Percentiles rank a stretch among this genome's conserved stretches.
These are phyloP conservation scores for Apiospora malaysiana DNA, from an alignment of 2,329 filamentous ascomycete species.

Conservation along the genomic window DNA sequence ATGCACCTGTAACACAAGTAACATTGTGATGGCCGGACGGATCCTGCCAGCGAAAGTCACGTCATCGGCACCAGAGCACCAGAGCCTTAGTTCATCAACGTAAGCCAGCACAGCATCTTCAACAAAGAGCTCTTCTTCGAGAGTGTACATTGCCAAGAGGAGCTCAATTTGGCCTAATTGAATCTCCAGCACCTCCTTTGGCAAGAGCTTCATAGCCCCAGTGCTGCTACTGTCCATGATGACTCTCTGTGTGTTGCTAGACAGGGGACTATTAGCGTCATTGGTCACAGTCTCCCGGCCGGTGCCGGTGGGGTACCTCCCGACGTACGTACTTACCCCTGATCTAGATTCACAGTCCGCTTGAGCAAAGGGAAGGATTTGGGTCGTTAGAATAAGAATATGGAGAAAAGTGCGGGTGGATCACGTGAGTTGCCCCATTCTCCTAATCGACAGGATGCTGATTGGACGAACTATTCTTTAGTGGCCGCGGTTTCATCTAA, in stretches of 20 bases:
- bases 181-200: slow-evolving; percentile 51
- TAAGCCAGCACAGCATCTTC: slow-evolving; percentile 29
- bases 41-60: background rate
- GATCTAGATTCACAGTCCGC: background rate
- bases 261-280: background rate
- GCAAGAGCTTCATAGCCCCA: slow-evolving; percentile 33
- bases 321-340: background rate
- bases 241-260: background rate
- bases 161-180: slow-evolving; percentile 58
- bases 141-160: slow-evolving; percentile 57
- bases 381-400: background rate
- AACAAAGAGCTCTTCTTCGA: slow-evolving; percentile 41
- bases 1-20: slow-evolving; percentile 35
- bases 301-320: background rate
- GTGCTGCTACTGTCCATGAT: background rate
- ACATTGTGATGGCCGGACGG: slow-evolving; percentile 28
- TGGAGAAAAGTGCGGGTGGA: slow-evolving; percentile 1
- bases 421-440: slow-evolving; percentile 10
- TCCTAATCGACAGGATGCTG: background rate
- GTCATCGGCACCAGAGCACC: slow-evolving; percentile 21
- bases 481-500: background rate
- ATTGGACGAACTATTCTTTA: background rate
- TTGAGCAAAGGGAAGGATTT: background rate
- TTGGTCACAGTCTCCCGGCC: background rate
- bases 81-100: slow-evolving; percentile 24